Conservation (phyloP, 805 yeast species). For the Pichia kluyveri region DNA sequence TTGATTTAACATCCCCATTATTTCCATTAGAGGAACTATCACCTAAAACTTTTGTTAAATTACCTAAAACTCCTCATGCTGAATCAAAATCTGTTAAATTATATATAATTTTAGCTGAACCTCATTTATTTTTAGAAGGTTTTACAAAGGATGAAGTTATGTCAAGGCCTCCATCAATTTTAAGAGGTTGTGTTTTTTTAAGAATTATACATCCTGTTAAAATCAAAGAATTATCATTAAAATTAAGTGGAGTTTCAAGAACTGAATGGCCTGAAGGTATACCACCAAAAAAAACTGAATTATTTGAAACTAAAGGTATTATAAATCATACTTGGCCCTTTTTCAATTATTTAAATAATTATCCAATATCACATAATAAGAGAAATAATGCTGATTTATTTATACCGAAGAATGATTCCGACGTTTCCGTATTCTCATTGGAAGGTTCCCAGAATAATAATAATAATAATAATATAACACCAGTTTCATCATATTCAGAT, state of each 20-base stretch:
- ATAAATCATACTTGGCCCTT: slow-evolving; percentile 90
- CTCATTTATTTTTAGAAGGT: slow-evolving; percentile 72
- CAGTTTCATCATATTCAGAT: slow-evolving; percentile 18
- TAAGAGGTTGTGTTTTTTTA: slow-evolving; percentile 71
- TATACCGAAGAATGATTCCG: slow-evolving; percentile 28
- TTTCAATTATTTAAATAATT: slow-evolving; percentile 35
- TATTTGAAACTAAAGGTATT: slow-evolving; percentile 54
- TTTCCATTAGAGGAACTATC: slow-evolving; percentile 37
- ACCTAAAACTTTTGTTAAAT: slow-evolving; percentile 33
- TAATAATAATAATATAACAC: slow-evolving; percentile 15
- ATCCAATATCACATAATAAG: slow-evolving; percentile 18
- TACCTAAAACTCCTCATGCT: slow-evolving; percentile 48
- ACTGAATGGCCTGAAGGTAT: slow-evolving; percentile 99
- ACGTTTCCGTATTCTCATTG: slow-evolving; percentile 27
- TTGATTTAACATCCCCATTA: slow-evolving; percentile 28
- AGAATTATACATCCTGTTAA: slow-evolving; percentile 65
- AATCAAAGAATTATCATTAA: slow-evolving; percentile 52
- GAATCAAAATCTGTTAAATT: slow-evolving; percentile 59
- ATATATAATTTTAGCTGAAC: slow-evolving; percentile 74
- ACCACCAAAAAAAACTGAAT: slow-evolving; percentile 74
- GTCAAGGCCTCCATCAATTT: slow-evolving; percentile 64
- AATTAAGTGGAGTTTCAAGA: slow-evolving; percentile 57
- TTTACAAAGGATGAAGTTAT: slow-evolving; percentile 56
- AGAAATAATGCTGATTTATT: slow-evolving; percentile 42
- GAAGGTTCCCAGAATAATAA: slow-evolving; percentile 14